Evolutionary conservation across 1,284 basidiomycete genomes (phyloP), one percentile per base, ranked within the genome.

Genomic region (Polyporus tsugae): DNA sequence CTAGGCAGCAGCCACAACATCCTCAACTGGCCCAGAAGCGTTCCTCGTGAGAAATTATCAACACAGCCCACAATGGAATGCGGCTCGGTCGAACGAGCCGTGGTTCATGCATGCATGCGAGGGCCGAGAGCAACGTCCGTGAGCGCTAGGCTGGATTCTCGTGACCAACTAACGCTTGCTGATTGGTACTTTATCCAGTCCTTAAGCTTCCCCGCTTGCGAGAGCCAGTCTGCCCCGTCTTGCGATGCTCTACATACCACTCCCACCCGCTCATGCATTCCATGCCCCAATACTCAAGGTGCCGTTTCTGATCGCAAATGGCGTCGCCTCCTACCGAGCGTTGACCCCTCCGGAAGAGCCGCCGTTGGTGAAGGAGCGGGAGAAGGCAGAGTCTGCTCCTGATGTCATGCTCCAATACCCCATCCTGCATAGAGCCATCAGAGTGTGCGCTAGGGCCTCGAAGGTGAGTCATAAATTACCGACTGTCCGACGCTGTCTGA

Each of bases 211-310:
- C 44, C 44, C 19, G 9, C 1, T 46, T 7, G 44, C n/a, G 35
- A 59, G 15, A 36, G 36, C 22, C 13, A 22, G 13, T 39, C 13
- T 52, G 49, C 39, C 39, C 58, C n/a, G 22, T 13, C 58, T 15
- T 22, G 38, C 22, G 10, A 60, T 60, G 58, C 22, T 60, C 38
- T 25, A n/a, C 38, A 11, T 60, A 17, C 58, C 58, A 4, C 17
- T 60, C 9, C 58, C 58, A 15, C 58, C 58, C 38, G n/a, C 19
- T 60, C 38, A 11, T 22, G 38, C 22, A 6, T 38, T 60, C 22
- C 58, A 60, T 25, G 38, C 58, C 11, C 58, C 58, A 22, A 39
- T 60, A 13, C 58, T 60, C 38, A 60, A 60, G 38, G 36, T 60
- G 38, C 36, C 58, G 11, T 39, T 60, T 22, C 58, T 60, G 38